Percentiles rank a stretch among this genome's conserved stretches.
phyloP scores from a whole-genome alignment of 106 monocot species.

The Iris macrosiphon region DNA sequence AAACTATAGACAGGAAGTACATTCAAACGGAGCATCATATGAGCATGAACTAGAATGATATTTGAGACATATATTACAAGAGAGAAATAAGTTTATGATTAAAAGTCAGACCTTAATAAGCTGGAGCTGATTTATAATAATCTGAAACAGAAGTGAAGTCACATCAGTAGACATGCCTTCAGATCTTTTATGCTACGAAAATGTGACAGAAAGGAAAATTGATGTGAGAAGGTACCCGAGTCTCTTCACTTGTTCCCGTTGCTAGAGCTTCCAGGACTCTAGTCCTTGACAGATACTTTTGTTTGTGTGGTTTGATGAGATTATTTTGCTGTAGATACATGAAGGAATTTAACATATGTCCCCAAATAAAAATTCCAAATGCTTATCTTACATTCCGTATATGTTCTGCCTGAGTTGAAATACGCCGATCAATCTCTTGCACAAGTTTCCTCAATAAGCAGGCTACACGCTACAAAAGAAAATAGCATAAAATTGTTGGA shows the following conservation, averaged over 20 bases:
- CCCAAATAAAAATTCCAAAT: neutral
- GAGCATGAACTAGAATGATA: neutral
- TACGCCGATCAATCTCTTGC: slow-evolving; percentile 75
- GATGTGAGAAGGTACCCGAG: slow-evolving; percentile 15
- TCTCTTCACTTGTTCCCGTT: slow-evolving; percentile 41
- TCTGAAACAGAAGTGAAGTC: slow-evolving; percentile 19
- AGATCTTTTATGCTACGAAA: neutral
- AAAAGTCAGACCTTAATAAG: slow-evolving; percentile 26
- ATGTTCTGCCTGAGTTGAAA: slow-evolving; percentile 73
- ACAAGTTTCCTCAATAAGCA: slow-evolving; percentile 61
- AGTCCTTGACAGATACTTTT: slow-evolving; percentile 74
- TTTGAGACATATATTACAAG: no score
- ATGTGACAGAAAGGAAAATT: neutral
- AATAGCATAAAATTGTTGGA: no score
- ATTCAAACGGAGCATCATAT: neutral
- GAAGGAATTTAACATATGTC: neutral
- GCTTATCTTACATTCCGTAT: slow-evolving; percentile 60
- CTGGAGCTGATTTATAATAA: slow-evolving; percentile 24
- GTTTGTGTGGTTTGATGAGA: slow-evolving; percentile 57
- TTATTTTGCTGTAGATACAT: slow-evolving; percentile 48
- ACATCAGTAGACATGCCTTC: neutral
- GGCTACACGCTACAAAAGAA: slow-evolving; percentile 43
- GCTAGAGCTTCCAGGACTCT: slow-evolving; percentile 72
- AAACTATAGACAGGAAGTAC: neutral
- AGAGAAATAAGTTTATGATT: neutral